These are phyloP conservation scores for Primulina huaijiensis DNA, from an alignment of 257 asterid species.

Conservation along the genomic window DNA sequence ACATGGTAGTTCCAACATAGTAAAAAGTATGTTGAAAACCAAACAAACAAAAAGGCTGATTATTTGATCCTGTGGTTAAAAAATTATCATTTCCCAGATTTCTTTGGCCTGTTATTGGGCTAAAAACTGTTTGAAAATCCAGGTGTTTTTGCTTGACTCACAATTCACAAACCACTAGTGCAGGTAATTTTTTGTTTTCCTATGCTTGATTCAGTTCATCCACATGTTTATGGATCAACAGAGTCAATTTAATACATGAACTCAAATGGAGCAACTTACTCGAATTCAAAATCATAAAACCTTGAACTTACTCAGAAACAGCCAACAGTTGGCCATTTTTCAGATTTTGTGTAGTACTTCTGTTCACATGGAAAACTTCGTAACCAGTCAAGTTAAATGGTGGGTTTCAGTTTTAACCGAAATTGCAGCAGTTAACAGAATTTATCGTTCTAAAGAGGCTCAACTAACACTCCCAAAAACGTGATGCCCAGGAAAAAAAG, in stretches of 20 bases:
- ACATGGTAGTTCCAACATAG: background rate
- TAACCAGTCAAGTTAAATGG: background rate
- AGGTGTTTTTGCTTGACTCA: background rate
- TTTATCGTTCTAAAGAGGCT: background rate
- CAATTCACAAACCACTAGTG: background rate
- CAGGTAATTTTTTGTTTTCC: background rate
- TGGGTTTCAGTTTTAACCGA: background rate
- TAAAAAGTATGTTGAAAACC: background rate
- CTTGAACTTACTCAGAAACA: background rate
- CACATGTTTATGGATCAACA: background rate
- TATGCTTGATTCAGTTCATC: background rate
- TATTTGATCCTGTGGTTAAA: background rate
- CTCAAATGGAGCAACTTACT: background rate
- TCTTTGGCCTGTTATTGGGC: background rate
- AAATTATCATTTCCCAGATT: background rate
- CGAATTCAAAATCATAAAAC: background rate
- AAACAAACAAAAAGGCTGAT: background rate
- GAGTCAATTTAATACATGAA: background rate
- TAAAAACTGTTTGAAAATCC: background rate
- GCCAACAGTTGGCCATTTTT: background rate
- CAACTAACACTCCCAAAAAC: background rate
- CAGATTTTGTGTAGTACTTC: background rate
- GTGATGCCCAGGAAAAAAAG: background rate
- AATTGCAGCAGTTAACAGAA: background rate
- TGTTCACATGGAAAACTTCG: background rate